These are phyloP conservation scores for Capillidium heterosporum DNA, from an alignment of 371 early-diverging fungal species.

Conservation along the genomic window DNA sequence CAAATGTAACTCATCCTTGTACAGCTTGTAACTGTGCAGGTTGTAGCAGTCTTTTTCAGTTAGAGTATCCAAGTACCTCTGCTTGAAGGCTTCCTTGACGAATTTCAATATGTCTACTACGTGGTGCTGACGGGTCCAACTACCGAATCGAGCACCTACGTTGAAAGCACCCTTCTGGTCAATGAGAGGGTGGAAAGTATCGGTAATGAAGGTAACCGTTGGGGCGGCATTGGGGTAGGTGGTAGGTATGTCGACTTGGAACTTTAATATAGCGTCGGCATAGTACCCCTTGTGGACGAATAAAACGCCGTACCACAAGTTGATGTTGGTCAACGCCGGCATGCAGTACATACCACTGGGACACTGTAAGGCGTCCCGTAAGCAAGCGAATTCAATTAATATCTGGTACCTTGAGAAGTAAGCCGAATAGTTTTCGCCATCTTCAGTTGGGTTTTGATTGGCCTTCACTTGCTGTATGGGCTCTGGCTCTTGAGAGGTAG, in stretches of 20 bases:
- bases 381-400: constrained; percentile 44
- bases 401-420: constrained; percentile 23
- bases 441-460: no score
- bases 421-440: not conserved
- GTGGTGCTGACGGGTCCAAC: constrained; percentile 64
- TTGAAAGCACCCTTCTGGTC: constrained; percentile 41
- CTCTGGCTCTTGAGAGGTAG: not conserved
- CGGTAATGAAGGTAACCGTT: constrained; percentile 66
- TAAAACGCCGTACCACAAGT: constrained; percentile 72
- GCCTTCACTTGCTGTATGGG: not conserved
- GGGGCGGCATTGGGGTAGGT: constrained; percentile 74
- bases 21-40: constrained; percentile 54
- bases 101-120: constrained; percentile 70
- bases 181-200: constrained; percentile 93
- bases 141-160: constrained; percentile 54
- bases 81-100: constrained; percentile 66
- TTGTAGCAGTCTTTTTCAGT: constrained; percentile 49
- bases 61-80: constrained; percentile 43
- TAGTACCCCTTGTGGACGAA: constrained; percentile 82
- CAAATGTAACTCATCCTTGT: constrained; percentile 36
- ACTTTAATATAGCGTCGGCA: constrained; percentile 84
- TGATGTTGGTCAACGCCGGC: constrained; percentile 56
- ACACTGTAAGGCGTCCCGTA: constrained; percentile 55
- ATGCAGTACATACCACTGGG: constrained; percentile 73
- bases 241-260: constrained; percentile 68